A percentile compares a stretch with the other conserved stretches of the same genome.
Conservation (phyloP, 768 basidiomycete genomes). For the Pulveroboletus sp. region DNA sequence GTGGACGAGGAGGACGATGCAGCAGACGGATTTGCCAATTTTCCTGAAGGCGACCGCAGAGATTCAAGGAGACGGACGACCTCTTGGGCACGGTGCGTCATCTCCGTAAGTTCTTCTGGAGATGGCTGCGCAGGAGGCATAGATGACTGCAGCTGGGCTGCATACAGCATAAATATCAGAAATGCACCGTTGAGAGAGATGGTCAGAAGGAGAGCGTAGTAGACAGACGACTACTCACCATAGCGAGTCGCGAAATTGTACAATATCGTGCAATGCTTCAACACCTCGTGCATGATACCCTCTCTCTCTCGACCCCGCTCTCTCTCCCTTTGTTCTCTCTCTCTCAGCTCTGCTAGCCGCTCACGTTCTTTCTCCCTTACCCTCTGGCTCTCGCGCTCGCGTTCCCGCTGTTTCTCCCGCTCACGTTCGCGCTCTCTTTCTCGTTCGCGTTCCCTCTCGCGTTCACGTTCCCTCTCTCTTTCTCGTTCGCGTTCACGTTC, state of each 20-base stretch:
- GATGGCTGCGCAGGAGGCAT: slow-evolving; percentile 49
- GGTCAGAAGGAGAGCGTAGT: not conserved
- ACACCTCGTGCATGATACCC: slow-evolving; percentile 20
- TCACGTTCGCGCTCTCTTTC: slow-evolving; percentile 20
- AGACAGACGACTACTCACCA: slow-evolving; percentile 38
- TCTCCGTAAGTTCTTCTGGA: slow-evolving; percentile 57
- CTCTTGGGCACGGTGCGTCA: slow-evolving; percentile 59
- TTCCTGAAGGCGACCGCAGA: slow-evolving; percentile 20
- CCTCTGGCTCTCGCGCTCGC: slow-evolving; percentile 20
- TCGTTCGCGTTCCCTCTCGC: slow-evolving; percentile 17
- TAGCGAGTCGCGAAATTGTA: slow-evolving; percentile 65
- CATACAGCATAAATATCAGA: slow-evolving; percentile 1
- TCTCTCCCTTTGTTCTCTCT: slow-evolving; percentile 22
- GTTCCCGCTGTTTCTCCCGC: slow-evolving; percentile 17
- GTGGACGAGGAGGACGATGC: slow-evolving; percentile 8
- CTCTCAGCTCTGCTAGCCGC: slow-evolving; percentile 17
- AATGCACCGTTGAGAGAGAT: not conserved
- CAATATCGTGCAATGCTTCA: slow-evolving; percentile 53
- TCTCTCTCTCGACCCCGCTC: slow-evolving; percentile 22
- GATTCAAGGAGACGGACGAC: slow-evolving; percentile 65
- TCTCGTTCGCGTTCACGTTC: slow-evolving; percentile 18
- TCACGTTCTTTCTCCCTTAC: slow-evolving; percentile 23
- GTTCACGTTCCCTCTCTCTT: slow-evolving; percentile 18
- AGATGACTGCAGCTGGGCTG: slow-evolving; percentile 38
- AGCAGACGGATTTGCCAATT: slow-evolving; percentile 13